These are phyloP conservation scores for Cephalotrichum gorgonifer DNA, from an alignment of 2,329 filamentous ascomycete genomes.

Conservation along the genomic window DNA sequence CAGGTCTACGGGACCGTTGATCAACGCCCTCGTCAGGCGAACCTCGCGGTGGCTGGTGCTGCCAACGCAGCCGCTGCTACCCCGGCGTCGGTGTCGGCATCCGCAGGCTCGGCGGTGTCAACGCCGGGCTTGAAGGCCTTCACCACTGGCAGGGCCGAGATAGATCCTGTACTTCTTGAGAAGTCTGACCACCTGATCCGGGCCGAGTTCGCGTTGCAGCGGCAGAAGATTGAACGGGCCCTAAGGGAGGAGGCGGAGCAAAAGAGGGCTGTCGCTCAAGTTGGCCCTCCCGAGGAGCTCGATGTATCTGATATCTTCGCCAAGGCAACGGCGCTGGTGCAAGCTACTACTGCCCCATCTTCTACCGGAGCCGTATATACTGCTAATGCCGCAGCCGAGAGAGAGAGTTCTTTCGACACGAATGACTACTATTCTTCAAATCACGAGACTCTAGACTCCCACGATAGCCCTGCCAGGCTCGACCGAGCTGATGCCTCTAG, in stretches of 20 bases:
- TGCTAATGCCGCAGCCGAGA: constrained; percentile 51
- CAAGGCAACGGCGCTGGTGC: constrained; percentile 61
- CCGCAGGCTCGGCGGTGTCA: constrained; percentile 14
- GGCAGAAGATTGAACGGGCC: constrained; percentile 68
- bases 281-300: constrained; percentile 50
- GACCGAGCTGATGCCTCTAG: neutral
- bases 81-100: constrained; percentile 11
- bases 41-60: constrained; percentile 9
- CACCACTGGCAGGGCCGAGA: constrained; percentile 49
- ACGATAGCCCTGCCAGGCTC: constrained; percentile 8
- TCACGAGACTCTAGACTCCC: constrained; percentile 63
- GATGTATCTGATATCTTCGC: constrained; percentile 63
- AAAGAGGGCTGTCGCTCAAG: constrained; percentile 40
- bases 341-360: constrained; percentile 28
- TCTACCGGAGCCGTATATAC: constrained; percentile 29
- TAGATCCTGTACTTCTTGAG: constrained; percentile 73
- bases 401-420: constrained; percentile 73
- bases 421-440: constrained; percentile 95
- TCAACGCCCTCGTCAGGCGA: constrained; percentile 4
- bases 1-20: neutral
- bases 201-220: constrained; percentile 70
- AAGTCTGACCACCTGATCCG: constrained; percentile 79
- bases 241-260: constrained; percentile 66
- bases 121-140: constrained; percentile 25
- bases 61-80: neutral